Base-by-base conservation (phyloP, 2,329 filamentous ascomycete genomes). In the Fonsecaea erecta region DNA sequence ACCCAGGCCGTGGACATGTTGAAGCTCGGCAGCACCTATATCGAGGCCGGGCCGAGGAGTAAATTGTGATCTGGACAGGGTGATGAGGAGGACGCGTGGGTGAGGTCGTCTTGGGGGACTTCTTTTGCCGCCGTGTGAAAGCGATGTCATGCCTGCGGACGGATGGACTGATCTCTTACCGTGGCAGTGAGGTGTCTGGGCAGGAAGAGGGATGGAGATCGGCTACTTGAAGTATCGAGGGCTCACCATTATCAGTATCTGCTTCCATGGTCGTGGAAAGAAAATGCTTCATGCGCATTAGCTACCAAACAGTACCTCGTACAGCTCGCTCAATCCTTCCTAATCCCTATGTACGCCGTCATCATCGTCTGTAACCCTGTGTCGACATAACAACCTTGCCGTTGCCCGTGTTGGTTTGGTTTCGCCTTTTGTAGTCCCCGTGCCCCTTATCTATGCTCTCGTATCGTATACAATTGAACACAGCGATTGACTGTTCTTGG, bases 1-100 rank as follows among this genome's bases (percentile, higher is more conserved):
- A 79, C 80, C 21, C 88, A 93, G 76, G 92, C 91, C 0, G 87
- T 88, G 8, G 83, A 85, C 1, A 86, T 89, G 82, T 74, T 96
- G 72, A 86, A 82, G 76, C 75, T 83, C 30, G 90, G 88, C 3
- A 80, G 83, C 43, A 77, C 78, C 2, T 93, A 90, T 77, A 75
- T 93, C 65, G 68, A 67, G 9, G 40, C 55, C 1, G 55, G 53
- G 3, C 66, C 59, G 11, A 51, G 63, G 54, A 70, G 68, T 68
- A 64, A 57, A 53, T 54, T 69, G 28, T 69, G 64, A 65, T 48
- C 12, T 12, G 18, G 1, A 43, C 3, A 8, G 40, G n/a, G n/a
- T n/a, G n/a, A n/a, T 6, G 43, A 55, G 34, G 18, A n/a, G 7
- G 21, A n/a, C n/a, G 30, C 14, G n/a, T 26, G 28, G 21, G 40